Evolutionary conservation across 495 filamentous ascomycete species (phyloP), one percentile per base, ranked within the genome.

Genomic region (Echria macrotheca): DNA sequence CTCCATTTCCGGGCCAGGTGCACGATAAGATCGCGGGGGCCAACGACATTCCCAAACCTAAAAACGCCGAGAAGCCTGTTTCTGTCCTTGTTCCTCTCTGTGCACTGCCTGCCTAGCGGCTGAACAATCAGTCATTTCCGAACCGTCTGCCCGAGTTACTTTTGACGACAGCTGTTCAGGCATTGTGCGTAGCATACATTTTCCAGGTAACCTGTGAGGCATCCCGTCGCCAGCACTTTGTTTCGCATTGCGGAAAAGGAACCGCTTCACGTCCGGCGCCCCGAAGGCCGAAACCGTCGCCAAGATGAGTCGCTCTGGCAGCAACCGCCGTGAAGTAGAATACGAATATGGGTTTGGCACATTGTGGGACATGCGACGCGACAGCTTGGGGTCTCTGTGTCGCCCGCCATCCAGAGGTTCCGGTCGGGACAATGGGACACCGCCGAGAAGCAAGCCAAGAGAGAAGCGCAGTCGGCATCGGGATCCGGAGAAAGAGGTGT

Each of bases 241-340:
- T n/a, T n/a, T n/a, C n/a, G n/a, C n/a, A n/a, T n/a, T n/a, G n/a
- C n/a, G n/a, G n/a, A n/a, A n/a, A n/a, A n/a, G n/a, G n/a, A n/a
- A n/a, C n/a, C n/a, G n/a, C n/a, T n/a, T n/a, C n/a, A n/a, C n/a
- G n/a, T n/a, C n/a, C n/a, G n/a, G n/a, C n/a, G n/a, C n/a, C n/a
- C n/a, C n/a, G n/a, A n/a, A n/a, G n/a, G n/a, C 35, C 35, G 7
- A 31, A 31, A 31, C 28, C 28, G 28, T 6, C 28, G 28, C 22
- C 17, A 38, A 40, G 15, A 56, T 56, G 54, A 48, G 37, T 25
- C 46, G 53, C 29, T 47, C 45, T 33, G 32, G 51, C 28, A 43
- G 31, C 42, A 39, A 31, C n/a, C 50, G 2, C n/a, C 41, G 5
- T 7, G 4, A 26, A 2, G 41, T 48, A 41, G 47, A 51, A 17